phyloP scores from a whole-genome alignment of 768 basidiomycete genomes.

The Panaeolus papilionaceus region DNA sequence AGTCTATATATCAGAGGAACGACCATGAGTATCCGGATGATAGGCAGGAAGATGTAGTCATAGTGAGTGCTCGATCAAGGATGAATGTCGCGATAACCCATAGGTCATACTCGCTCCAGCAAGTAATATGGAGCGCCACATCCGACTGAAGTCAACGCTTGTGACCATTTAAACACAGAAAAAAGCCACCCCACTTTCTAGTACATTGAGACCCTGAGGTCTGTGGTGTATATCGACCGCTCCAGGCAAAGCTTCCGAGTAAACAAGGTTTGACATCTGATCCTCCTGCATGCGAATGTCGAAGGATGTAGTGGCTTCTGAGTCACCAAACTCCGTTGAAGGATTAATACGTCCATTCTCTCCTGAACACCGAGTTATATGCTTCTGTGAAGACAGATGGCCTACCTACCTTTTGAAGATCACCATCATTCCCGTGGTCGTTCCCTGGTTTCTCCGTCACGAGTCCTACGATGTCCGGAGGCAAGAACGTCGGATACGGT shows the following conservation, averaged over 20 bases:
- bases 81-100: not conserved
- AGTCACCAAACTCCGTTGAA: not conserved
- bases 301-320: not conserved
- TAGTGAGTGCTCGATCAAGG: no score
- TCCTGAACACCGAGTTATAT: not conserved
- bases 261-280: constrained; percentile 14
- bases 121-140: not conserved
- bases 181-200: not conserved
- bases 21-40: no score
- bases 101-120: not conserved
- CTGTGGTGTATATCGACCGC: not conserved
- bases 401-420: not conserved
- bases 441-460: not conserved
- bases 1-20: no score
- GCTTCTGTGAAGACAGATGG: not conserved
- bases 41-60: no score
- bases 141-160: not conserved
- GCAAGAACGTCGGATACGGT: not conserved
- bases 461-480: not conserved
- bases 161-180: not conserved
- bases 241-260: not conserved
- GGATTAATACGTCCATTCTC: not conserved
- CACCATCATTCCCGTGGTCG: not conserved
- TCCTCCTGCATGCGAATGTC: not conserved
- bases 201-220: not conserved